Percentiles rank a stretch among this genome's conserved stretches.
phyloP scores from a whole-genome alignment of 768 basidiomycete genomes.

The Strobilomyces confusus region DNA sequence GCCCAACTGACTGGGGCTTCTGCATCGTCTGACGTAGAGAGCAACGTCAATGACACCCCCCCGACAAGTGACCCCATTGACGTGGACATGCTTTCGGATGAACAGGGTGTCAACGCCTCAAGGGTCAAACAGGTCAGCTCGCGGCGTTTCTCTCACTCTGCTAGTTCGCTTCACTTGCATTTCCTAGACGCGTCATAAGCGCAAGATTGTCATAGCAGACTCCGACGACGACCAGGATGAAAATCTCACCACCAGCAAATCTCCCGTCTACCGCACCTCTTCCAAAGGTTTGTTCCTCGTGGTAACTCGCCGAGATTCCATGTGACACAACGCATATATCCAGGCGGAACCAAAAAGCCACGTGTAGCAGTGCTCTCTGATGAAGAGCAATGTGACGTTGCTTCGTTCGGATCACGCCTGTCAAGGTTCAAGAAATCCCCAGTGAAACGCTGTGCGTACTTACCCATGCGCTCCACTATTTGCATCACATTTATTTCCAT shows the following conservation, averaged over 20 bases:
- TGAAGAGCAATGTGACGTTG: constrained; percentile 38
- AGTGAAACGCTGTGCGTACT: constrained; percentile 44
- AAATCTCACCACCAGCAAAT: constrained; percentile 2
- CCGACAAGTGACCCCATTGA: constrained; percentile 78
- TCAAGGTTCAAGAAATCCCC: constrained; percentile 66
- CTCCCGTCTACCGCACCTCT: constrained; percentile 20
- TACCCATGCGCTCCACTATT: background rate
- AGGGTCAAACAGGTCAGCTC: constrained; percentile 33
- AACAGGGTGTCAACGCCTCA: constrained; percentile 39
- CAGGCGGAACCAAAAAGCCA: constrained; percentile 56
- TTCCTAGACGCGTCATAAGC: constrained; percentile 47
- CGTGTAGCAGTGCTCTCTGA: constrained; percentile 51
- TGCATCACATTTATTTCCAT: constrained; percentile 6
- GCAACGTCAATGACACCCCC: constrained; percentile 54
- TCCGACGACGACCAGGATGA: constrained; percentile 60
- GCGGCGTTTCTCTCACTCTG: background rate
- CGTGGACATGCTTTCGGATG: constrained; percentile 61
- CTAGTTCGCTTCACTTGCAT: background rate
- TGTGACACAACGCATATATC: constrained; percentile 7
- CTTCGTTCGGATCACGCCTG: constrained; percentile 55
- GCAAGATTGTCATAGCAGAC: constrained; percentile 65
- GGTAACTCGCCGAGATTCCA: background rate
- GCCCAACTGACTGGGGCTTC: constrained; percentile 41
- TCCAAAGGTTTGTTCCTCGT: constrained; percentile 20
- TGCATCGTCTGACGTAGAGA: constrained; percentile 45